Evolutionary conservation across 345 rosid genomes (phyloP).

Genomic region (Eucalyptus virginea): DNA sequence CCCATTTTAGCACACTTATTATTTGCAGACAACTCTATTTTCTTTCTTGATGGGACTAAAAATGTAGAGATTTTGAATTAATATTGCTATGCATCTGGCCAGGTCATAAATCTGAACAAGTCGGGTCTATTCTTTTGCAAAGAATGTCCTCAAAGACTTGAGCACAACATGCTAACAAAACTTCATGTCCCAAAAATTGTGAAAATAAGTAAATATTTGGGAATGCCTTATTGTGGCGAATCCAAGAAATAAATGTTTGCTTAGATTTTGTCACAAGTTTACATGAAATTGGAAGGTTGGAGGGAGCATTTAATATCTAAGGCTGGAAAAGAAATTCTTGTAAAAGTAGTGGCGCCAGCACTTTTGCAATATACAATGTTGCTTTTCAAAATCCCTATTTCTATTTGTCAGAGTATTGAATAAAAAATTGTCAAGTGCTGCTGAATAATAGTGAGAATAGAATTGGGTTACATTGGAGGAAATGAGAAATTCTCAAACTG

Average conservation of each 20-base stretch:
- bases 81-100: neutral
- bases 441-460: neutral
- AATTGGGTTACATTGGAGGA: neutral
- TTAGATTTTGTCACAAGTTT: neutral
- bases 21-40: neutral
- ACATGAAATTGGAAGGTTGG: neutral
- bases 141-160: too few species aligned
- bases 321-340: neutral
- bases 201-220: neutral
- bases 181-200: neutral
- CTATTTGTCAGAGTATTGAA: neutral
- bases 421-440: accelerated
- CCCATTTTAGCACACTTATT: neutral
- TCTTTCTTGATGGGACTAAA: neutral
- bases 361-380: neutral
- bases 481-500: neutral
- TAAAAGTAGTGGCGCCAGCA: neutral
- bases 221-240: neutral
- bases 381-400: too few species aligned
- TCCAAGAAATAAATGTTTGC: neutral
- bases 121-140: too few species aligned
- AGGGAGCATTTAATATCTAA: neutral
- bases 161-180: neutral
- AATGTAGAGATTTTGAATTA: neutral
- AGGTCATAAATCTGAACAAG: neutral